These are phyloP conservation scores for Trichoderma parareesei DNA, from an alignment of 495 filamentous ascomycete species.

Conservation along the genomic window DNA sequence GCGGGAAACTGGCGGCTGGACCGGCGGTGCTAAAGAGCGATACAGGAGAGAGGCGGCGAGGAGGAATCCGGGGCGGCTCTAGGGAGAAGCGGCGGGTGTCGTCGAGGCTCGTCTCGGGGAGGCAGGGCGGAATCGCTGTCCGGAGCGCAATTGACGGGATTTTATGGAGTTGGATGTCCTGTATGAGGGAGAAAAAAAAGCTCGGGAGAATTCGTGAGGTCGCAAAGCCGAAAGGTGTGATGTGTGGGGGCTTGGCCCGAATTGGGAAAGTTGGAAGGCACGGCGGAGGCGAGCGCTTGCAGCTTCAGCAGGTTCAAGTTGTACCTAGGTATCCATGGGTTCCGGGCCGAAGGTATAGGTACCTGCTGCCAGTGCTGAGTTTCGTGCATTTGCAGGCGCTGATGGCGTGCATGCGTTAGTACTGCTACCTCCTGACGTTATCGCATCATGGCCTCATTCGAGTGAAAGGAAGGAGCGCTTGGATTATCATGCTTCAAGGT, in stretches of 20 bases:
- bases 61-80: background rate
- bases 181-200: conserved; percentile 8
- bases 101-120: conserved; percentile 4
- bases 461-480: background rate
- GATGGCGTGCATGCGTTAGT: background rate
- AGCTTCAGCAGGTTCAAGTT: background rate
- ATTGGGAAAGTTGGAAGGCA: conserved; percentile 8
- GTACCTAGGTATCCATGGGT: too few species aligned
- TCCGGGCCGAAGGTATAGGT: background rate
- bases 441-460: background rate
- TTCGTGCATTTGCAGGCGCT: background rate
- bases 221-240: conserved; percentile 10
- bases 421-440: background rate
- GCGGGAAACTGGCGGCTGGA: conserved; percentile 6
- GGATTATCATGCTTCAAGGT: background rate
- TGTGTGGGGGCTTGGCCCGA: conserved; percentile 8
- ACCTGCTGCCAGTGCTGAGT: background rate
- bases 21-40: conserved; percentile 8
- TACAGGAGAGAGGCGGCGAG: background rate
- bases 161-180: background rate
- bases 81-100: conserved; percentile 10
- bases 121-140: background rate
- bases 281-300: conserved; percentile 4
- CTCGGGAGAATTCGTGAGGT: conserved; percentile 13
- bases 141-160: background rate